phyloP scores from a whole-genome alignment of 1,284 basidiomycete genomes.

The Sporisorium iseilematis-ciliati region DNA sequence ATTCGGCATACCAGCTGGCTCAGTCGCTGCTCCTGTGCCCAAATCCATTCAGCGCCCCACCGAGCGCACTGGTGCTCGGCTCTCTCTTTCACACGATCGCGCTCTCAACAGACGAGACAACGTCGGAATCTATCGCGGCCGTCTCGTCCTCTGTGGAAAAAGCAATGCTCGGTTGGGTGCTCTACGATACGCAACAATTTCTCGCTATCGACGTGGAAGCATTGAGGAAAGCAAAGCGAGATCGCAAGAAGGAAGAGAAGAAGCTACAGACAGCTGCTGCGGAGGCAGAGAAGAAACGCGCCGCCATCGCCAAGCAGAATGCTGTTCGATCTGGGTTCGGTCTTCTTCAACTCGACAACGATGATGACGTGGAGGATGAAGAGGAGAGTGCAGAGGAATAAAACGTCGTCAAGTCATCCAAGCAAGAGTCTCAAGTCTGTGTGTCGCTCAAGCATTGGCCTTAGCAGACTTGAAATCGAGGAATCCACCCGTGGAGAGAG shows the following conservation, averaged over 20 bases:
- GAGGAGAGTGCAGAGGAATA: slow-evolving; percentile 30
- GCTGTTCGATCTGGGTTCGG: slow-evolving; percentile 27
- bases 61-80: slow-evolving; percentile 41
- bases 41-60: slow-evolving; percentile 28
- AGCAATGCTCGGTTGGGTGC: slow-evolving; percentile 42
- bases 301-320: slow-evolving; percentile 23
- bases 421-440: not conserved
- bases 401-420: not conserved
- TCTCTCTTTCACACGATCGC: slow-evolving; percentile 39
- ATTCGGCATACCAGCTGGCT: slow-evolving; percentile 38
- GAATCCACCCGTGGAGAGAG: slow-evolving; percentile 45
- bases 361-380: slow-evolving; percentile 18
- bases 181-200: slow-evolving; percentile 34
- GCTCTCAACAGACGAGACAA: slow-evolving; percentile 23
- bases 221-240: slow-evolving; percentile 43
- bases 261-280: slow-evolving; percentile 22
- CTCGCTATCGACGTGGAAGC: slow-evolving; percentile 53
- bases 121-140: slow-evolving; percentile 21
- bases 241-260: slow-evolving; percentile 48
- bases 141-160: slow-evolving; percentile 20
- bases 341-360: slow-evolving; percentile 31
- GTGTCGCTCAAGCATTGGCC: not conserved
- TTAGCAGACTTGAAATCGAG: slow-evolving; percentile 15
- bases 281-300: slow-evolving; percentile 27
- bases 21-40: slow-evolving; percentile 46